These are phyloP conservation scores for Chenopodium suecicum DNA, from an alignment of 148 eudicot species.

Conservation along the genomic window DNA sequence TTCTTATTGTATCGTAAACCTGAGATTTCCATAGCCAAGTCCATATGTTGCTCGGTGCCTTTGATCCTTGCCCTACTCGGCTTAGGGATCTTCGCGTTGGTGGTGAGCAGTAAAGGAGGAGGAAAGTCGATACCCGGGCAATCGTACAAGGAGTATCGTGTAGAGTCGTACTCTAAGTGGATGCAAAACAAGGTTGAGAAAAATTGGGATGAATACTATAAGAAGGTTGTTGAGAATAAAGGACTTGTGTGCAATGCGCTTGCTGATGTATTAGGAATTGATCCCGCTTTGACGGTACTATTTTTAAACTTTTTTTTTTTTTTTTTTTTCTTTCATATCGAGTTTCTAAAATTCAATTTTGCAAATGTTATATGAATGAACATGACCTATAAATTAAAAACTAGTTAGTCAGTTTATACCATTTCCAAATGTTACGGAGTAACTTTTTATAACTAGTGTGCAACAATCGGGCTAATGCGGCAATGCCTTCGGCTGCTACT, in stretches of 20 bases:
- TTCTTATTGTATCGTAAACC: not conserved
- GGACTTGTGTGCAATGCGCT: not conserved
- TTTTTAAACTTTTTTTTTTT: no score
- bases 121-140: not conserved
- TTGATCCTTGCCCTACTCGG: not conserved
- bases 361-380: no score
- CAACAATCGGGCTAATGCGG: no score
- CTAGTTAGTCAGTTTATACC: no score
- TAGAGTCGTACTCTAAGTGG: slow-evolving; percentile 7
- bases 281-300: not conserved
- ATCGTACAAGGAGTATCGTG: not conserved
- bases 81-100: slow-evolving; percentile 12
- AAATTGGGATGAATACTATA: slow-evolving; percentile 3
- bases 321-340: no score
- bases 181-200: slow-evolving; percentile 11
- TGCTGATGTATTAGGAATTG: not conserved
- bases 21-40: no score
- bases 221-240: not conserved
- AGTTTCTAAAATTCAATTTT: no score
- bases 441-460: no score
- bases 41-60: not conserved
- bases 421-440: no score
- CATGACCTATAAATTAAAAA: no score
- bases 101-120: not conserved
- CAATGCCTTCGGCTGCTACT: no score